Conservation (phyloP, 345 rosid species). For the Pistacia integerrima region DNA sequence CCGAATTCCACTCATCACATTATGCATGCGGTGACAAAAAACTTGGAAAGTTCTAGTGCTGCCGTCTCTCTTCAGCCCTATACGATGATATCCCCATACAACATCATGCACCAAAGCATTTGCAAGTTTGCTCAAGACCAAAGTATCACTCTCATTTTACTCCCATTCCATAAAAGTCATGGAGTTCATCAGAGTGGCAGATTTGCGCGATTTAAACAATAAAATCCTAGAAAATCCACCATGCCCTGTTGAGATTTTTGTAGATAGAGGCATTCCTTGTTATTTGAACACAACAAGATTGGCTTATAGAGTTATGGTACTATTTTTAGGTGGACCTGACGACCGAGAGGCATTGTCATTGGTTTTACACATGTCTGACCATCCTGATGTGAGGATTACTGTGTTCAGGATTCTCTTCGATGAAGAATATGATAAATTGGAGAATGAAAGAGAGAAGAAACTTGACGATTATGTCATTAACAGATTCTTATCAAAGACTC, state of each 20-base stretch:
- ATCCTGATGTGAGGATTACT: conserved; percentile 22
- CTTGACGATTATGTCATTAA: too few species aligned
- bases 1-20: conserved; percentile 18
- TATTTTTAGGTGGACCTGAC: conserved; percentile 36
- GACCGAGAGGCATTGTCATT: conserved; percentile 41
- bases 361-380: conserved; percentile 24
- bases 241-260: conserved; percentile 34
- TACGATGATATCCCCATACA: conserved; percentile 26
- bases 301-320: conserved; percentile 13
- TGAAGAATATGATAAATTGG: background rate
- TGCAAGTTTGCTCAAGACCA: conserved; percentile 33
- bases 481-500: too few species aligned
- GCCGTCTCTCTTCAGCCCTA: conserved; percentile 22
- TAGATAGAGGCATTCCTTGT: conserved; percentile 18
- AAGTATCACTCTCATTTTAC: conserved; percentile 19
- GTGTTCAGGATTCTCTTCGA: conserved; percentile 1
- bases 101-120: conserved; percentile 34
- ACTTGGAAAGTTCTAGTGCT: background rate
- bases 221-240: conserved; percentile 24
- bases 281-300: background rate
- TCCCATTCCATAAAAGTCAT: conserved; percentile 25
- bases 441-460: too few species aligned
- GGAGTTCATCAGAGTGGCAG: background rate
- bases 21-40: conserved; percentile 31
- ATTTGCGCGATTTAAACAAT: conserved; percentile 8